These are phyloP conservation scores for Ottelia alismoides DNA, from an alignment of 106 monocot species.

Conservation along the genomic window DNA sequence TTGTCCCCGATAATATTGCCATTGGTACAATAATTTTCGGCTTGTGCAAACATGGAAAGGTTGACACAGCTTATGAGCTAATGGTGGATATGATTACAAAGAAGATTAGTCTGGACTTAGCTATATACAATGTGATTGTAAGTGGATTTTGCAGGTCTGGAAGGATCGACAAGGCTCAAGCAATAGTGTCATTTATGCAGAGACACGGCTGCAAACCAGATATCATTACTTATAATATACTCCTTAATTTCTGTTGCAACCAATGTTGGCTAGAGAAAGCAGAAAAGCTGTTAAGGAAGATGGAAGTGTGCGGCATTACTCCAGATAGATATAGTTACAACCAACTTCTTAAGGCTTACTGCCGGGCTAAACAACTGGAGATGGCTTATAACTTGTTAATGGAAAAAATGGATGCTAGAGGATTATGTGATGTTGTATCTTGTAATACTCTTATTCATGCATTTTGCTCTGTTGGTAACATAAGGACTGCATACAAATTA, in stretches of 20 bases:
- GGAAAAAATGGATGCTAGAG: slow-evolving; percentile 56
- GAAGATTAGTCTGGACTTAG: slow-evolving; percentile 23
- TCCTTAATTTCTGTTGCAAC: slow-evolving; percentile 58
- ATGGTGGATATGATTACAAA: slow-evolving; percentile 62
- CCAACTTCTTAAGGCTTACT: slow-evolving; percentile 71
- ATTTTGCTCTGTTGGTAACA: slow-evolving; percentile 36
- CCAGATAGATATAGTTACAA: slow-evolving; percentile 82
- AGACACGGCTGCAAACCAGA: slow-evolving; percentile 70
- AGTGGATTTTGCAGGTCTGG: slow-evolving; percentile 64
- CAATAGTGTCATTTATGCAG: slow-evolving; percentile 74
- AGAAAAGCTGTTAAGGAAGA: slow-evolving; percentile 43
- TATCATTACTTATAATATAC: slow-evolving; percentile 69
- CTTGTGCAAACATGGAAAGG: slow-evolving; percentile 64
- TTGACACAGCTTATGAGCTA: slow-evolving; percentile 74
- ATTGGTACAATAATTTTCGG: slow-evolving; percentile 56
- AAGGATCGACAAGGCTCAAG: slow-evolving; percentile 58
- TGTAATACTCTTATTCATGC: slow-evolving; percentile 79
- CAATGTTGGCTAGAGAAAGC: slow-evolving; percentile 49
- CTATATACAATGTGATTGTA: slow-evolving; percentile 74
- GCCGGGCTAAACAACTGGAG: slow-evolving; percentile 47
- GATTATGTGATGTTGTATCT: slow-evolving; percentile 75
- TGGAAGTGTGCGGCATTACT: slow-evolving; percentile 54
- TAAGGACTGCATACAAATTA: slow-evolving; percentile 41
- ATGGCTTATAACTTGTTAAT: slow-evolving; percentile 55
- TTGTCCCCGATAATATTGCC: slow-evolving; percentile 43